Percentiles rank a stretch among this genome's conserved stretches.
These are phyloP conservation scores for Escovopsis sp. DNA, from an alignment of 2,329 filamentous ascomycete genomes.

Conservation along the genomic window DNA sequence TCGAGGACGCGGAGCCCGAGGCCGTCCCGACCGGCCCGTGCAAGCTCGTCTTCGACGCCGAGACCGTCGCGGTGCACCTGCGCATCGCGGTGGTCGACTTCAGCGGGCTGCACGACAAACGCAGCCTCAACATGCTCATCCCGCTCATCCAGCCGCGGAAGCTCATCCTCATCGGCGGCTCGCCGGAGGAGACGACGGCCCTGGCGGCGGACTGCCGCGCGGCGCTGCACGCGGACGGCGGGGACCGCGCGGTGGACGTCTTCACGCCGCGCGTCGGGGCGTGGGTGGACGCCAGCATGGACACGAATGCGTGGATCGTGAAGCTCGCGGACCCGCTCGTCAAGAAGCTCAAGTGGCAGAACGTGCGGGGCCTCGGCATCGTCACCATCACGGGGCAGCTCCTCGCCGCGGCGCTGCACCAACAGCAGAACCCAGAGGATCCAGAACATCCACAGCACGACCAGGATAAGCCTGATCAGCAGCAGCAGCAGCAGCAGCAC, in stretches of 20 bases:
- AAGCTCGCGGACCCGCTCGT: slow-evolving; percentile 76
- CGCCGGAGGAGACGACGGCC: slow-evolving; percentile 57
- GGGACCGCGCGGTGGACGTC: slow-evolving; percentile 47
- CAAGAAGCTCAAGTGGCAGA: slow-evolving; percentile 85
- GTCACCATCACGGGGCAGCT: slow-evolving; percentile 75
- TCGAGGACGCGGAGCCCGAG: slow-evolving; percentile 38
- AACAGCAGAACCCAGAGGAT: slow-evolving; percentile 12
- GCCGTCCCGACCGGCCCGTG: slow-evolving; percentile 48
- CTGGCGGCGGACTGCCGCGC: slow-evolving; percentile 70
- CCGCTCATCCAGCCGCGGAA: slow-evolving; percentile 89
- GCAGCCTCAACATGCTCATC: slow-evolving; percentile 86
- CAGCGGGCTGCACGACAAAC: slow-evolving; percentile 80
- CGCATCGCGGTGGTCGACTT: slow-evolving; percentile 84
- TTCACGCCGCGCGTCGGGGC: slow-evolving; percentile 67
- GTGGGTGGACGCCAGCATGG: slow-evolving; percentile 76
- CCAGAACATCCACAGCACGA: slow-evolving; percentile 33
- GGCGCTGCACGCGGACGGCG: slow-evolving; percentile 33
- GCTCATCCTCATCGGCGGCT: slow-evolving; percentile 78
- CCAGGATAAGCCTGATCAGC: too few relatives aligned
- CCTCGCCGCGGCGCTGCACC: slow-evolving; percentile 23
- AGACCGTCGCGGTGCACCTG: slow-evolving; percentile 52
- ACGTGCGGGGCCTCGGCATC: slow-evolving; percentile 74
- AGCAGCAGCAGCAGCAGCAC: too few relatives aligned
- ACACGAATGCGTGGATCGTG: slow-evolving; percentile 94
- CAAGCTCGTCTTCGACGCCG: slow-evolving; percentile 52